Evolutionary conservation across 2,329 filamentous ascomycete genomes (phyloP).

Genomic region (Fusarium lateritium): DNA sequence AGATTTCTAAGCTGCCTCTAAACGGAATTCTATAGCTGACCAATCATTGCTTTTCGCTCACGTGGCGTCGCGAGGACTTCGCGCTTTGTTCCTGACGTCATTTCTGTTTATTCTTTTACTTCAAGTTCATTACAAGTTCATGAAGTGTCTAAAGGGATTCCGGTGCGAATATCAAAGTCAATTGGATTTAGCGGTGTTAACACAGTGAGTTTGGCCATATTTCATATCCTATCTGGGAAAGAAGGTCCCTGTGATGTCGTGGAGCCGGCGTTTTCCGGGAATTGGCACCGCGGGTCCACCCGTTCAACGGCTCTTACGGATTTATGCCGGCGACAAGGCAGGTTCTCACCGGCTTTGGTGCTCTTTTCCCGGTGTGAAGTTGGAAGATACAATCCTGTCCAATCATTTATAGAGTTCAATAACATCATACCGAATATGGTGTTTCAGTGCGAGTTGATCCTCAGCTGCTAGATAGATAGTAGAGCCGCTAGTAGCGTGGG

Average conservation of each 20-base stretch:
- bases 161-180: background rate
- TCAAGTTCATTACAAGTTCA: background rate
- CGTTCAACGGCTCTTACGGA: conserved; percentile 15
- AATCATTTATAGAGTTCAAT: conserved; percentile 9
- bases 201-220: background rate
- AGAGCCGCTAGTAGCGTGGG: background rate
- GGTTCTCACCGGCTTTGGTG: conserved; percentile 14
- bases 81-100: conserved; percentile 48
- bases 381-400: background rate
- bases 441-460: background rate
- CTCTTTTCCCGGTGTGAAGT: background rate
- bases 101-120: conserved; percentile 15
- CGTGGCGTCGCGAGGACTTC: conserved; percentile 48
- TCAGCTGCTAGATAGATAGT: background rate
- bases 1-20: conserved; percentile 52
- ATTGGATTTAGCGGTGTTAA: background rate
- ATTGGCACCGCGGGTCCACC: conserved; percentile 14
- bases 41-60: conserved; percentile 51
- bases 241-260: conserved; percentile 17
- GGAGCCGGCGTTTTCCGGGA: conserved; percentile 26
- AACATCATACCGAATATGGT: background rate
- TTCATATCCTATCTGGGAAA: conserved; percentile 15
- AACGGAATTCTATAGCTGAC: conserved; percentile 32
- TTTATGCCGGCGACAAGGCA: conserved; percentile 27
- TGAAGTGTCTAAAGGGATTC: background rate